These are phyloP conservation scores for Cryoendolithus antarcticus DNA, from an alignment of 2,329 filamentous ascomycete genomes.

Conservation along the genomic window DNA sequence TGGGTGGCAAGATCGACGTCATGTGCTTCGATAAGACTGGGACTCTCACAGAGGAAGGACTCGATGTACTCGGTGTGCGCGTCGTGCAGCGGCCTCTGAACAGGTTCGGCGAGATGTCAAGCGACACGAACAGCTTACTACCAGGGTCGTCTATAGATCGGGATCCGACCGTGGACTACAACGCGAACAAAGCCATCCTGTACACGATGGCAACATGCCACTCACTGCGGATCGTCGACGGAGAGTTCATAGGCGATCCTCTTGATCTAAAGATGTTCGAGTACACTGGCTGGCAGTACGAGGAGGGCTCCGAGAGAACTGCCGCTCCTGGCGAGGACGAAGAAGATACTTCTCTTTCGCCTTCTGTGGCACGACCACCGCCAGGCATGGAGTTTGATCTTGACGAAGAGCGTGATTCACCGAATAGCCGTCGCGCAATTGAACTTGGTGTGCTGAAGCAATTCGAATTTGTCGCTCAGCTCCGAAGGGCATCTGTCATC, in stretches of 20 bases:
- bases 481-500: conserved; percentile 84
- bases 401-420: conserved; percentile 35
- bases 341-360: conserved; percentile 62
- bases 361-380: conserved; percentile 81
- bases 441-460: conserved; percentile 84
- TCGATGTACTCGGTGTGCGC: conserved; percentile 83
- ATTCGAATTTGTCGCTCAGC: conserved; percentile 90
- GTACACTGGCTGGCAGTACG: conserved; percentile 84
- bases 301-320: conserved; percentile 65
- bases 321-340: conserved; percentile 54
- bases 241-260: conserved; percentile 82
- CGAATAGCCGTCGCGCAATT: conserved; percentile 41
- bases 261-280: conserved; percentile 98
- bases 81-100: conserved; percentile 54
- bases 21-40: conserved; percentile 99
- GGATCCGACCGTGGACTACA: conserved; percentile 48
- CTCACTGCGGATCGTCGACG: conserved; percentile 74
- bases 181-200: conserved; percentile 57
- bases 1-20: conserved; percentile 88
- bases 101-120: conserved; percentile 64
- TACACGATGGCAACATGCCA: conserved; percentile 98
- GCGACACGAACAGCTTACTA: conserved; percentile 49
- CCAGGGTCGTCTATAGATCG: conserved; percentile 42
- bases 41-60: conserved; percentile 90
- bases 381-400: conserved; percentile 45